Percentiles rank a stretch among this genome's conserved stretches.
Evolutionary conservation across 257 asterid species (phyloP).

Genomic region (Scutellaria baicalensis): DNA sequence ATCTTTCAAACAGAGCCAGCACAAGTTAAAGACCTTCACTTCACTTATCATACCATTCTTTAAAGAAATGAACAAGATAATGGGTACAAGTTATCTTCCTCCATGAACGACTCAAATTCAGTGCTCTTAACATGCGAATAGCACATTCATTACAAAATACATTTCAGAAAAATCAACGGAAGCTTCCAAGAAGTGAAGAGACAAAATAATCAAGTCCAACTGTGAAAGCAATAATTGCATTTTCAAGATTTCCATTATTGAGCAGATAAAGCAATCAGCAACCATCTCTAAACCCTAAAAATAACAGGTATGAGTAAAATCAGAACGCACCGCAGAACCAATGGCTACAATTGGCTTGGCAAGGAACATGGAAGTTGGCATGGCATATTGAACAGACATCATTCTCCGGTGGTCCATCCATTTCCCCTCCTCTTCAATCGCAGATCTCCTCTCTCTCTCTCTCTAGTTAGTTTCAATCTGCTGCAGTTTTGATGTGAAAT

Average conservation of each 20-base stretch:
- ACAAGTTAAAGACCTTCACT: not conserved
- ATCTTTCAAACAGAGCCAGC: not conserved
- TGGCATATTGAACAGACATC: constrained; percentile 86
- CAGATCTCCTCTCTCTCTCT: not conserved
- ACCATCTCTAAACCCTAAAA: not conserved
- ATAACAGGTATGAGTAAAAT: not conserved
- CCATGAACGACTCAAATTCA: not conserved
- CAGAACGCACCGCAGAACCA: constrained; percentile 80
- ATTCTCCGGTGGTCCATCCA: constrained; percentile 80
- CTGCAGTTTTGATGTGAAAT: not conserved
- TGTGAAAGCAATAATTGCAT: not conserved
- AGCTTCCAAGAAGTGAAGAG: not conserved
- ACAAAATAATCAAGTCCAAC: not conserved
- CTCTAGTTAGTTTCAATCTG: not conserved
- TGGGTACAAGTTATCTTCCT: not conserved
- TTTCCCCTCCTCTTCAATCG: constrained; percentile 18
- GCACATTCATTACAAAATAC: not conserved
- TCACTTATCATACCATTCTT: not conserved
- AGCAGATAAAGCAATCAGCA: not conserved
- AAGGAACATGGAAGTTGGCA: constrained; percentile 56
- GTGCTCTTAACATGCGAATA: not conserved
- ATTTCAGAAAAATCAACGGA: not conserved
- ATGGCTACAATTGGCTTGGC: constrained; percentile 93
- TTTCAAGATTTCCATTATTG: not conserved
- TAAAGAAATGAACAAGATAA: not conserved